Conservation (phyloP, 2,329 filamentous ascomycete species). For the Venturia nashicola region DNA sequence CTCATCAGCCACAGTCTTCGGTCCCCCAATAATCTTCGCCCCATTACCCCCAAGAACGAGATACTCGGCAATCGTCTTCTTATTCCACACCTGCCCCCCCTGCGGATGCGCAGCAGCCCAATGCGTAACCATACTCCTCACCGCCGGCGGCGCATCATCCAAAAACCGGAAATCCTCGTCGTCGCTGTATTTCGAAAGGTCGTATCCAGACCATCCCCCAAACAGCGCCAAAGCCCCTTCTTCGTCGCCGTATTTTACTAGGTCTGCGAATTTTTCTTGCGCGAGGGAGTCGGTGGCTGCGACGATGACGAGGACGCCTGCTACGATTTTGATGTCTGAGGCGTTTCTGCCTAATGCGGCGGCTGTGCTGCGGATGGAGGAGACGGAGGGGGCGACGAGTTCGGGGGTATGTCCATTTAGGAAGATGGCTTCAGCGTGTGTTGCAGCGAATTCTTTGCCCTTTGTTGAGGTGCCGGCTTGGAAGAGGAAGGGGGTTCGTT, state of each 20-base stretch:
- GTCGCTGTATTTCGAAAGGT: slow-evolving; percentile 43
- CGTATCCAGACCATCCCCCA: slow-evolving; percentile 48
- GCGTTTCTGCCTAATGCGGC: slow-evolving; percentile 41
- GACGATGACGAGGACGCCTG: slow-evolving; percentile 24
- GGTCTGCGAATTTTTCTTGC: slow-evolving; percentile 36
- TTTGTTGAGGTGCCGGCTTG: slow-evolving; percentile 49
- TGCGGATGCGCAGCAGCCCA: slow-evolving; percentile 15
- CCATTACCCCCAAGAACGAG: slow-evolving; percentile 17
- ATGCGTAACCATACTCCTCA: slow-evolving; percentile 21
- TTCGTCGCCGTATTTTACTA: slow-evolving; percentile 39
- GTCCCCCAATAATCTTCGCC: slow-evolving; percentile 24
- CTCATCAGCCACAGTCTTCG: slow-evolving; percentile 12
- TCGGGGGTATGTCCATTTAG: slow-evolving; percentile 42
- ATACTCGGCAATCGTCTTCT: slow-evolving; percentile 19
- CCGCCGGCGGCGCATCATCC: slow-evolving; percentile 18
- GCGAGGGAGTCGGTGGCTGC: slow-evolving; percentile 33
- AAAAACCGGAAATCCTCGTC: slow-evolving; percentile 42
- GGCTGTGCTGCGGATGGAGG: slow-evolving; percentile 40
- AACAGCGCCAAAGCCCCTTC: slow-evolving; percentile 45
- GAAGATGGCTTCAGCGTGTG: slow-evolving; percentile 49
- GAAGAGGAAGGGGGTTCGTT: slow-evolving; percentile 28
- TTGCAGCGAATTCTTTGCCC: slow-evolving; percentile 43
- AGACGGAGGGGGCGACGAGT: slow-evolving; percentile 38
- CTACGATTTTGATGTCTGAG: slow-evolving; percentile 40
- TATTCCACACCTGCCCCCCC: slow-evolving; percentile 14